Conservation (phyloP, 2,329 filamentous ascomycete genomes). For the Coccinonectria pachysandricola region DNA sequence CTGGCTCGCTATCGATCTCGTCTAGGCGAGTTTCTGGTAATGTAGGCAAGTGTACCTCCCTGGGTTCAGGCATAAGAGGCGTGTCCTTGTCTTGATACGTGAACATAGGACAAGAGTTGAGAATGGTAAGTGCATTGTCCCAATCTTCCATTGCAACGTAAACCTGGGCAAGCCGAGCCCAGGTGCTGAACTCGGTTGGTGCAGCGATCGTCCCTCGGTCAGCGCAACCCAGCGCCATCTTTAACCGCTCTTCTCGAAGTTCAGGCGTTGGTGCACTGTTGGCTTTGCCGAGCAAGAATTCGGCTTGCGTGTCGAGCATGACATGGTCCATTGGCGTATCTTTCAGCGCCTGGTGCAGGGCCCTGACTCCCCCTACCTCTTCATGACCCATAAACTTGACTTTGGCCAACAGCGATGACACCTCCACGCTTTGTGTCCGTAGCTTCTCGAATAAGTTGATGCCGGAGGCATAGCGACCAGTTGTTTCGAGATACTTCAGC, state of each 20-base stretch:
- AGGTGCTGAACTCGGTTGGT: slow-evolving; percentile 93
- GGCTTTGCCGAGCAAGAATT: slow-evolving; percentile 83
- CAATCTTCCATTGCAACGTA: slow-evolving; percentile 93
- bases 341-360: slow-evolving; percentile 79
- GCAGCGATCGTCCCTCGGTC: slow-evolving; percentile 92
- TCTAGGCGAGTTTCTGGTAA: slow-evolving; percentile 84
- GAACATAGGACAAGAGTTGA: slow-evolving; percentile 99
- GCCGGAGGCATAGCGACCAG: slow-evolving; percentile 84
- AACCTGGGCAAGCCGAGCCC: slow-evolving; percentile 86
- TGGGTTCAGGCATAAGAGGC: slow-evolving; percentile 86
- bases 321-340: slow-evolving; percentile 97
- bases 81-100: slow-evolving; percentile 98
- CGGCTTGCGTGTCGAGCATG: slow-evolving; percentile 86
- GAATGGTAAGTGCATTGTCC: slow-evolving; percentile 86
- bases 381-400: slow-evolving; percentile 93
- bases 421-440: slow-evolving; percentile 79
- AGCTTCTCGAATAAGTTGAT: slow-evolving; percentile 98
- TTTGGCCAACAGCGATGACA: slow-evolving; percentile 82
- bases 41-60: slow-evolving; percentile 76
- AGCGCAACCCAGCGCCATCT: slow-evolving; percentile 83
- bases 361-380: slow-evolving; percentile 86
- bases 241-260: slow-evolving; percentile 56
- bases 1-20: slow-evolving; percentile 88
- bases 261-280: slow-evolving; percentile 41
- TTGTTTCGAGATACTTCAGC: slow-evolving; percentile 89